phyloP scores from a whole-genome alignment of 2,329 filamentous ascomycete species.

The Colletotrichum sp. region DNA sequence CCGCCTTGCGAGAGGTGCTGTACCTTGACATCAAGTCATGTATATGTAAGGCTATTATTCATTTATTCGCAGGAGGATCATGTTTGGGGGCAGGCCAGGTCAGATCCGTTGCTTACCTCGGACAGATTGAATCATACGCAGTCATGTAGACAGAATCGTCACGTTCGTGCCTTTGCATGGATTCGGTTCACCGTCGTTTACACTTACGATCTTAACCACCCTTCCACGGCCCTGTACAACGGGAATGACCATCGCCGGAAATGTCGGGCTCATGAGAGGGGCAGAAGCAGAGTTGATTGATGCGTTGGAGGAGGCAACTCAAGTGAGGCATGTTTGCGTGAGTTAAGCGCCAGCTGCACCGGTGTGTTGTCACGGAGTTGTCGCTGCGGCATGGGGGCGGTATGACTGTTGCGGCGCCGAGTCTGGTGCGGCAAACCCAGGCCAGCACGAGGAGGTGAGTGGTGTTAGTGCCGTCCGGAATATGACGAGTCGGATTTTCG shows the following conservation, averaged over 20 bases:
- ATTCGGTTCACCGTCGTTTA: not conserved
- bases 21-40: not conserved
- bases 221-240: not conserved
- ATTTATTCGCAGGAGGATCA: not conserved
- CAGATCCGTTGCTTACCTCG: not conserved
- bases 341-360: constrained; percentile 15
- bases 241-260: not conserved
- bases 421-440: not conserved
- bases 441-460: not conserved
- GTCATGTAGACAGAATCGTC: not conserved
- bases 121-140: not conserved
- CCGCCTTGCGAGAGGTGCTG: constrained; percentile 4
- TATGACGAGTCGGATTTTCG: constrained; percentile 12
- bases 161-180: not conserved
- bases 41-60: constrained; percentile 8
- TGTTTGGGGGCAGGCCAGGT: not conserved
- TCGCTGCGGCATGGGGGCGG: not conserved
- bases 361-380: constrained; percentile 13
- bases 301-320: not conserved
- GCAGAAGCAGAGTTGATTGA: not conserved
- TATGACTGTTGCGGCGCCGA: not conserved
- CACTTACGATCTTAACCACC: not conserved
- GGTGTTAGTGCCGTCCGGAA: not conserved
- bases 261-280: not conserved
- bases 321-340: not conserved